These are phyloP conservation scores for Juglanconis sp. DNA, from an alignment of 2,329 filamentous ascomycete species.

Conservation along the genomic window DNA sequence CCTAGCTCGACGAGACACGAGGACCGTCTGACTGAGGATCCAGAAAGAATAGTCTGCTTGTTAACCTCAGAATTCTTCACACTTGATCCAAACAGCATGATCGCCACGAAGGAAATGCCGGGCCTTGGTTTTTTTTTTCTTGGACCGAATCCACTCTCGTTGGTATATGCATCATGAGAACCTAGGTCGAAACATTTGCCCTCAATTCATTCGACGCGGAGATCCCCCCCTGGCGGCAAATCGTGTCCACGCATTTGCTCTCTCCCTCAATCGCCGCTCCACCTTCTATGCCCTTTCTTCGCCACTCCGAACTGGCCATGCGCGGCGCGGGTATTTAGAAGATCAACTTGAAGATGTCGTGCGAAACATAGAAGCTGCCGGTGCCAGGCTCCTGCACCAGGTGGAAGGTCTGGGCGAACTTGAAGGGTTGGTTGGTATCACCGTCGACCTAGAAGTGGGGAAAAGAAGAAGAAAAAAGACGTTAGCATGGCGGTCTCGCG, in stretches of 20 bases:
- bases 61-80: not conserved
- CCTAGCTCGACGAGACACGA: too few species aligned
- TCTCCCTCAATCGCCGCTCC: not conserved
- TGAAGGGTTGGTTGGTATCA: conserved; percentile 66
- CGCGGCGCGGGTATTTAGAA: conserved; percentile 37
- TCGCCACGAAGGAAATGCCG: not conserved
- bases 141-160: not conserved
- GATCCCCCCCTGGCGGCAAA: not conserved
- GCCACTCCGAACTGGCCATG: not conserved
- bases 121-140: too few species aligned
- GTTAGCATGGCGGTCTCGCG: not conserved
- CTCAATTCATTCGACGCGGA: not conserved
- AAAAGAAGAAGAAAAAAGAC: not conserved
- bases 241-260: not conserved
- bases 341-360: conserved; percentile 71
- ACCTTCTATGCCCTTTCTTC: not conserved
- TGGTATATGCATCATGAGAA: not conserved
- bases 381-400: conserved; percentile 52
- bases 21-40: too few species aligned
- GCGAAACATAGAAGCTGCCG: conserved; percentile 67
- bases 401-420: conserved; percentile 70
- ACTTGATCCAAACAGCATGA: not conserved
- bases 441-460: conserved; percentile 58
- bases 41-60: not conserved
- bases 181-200: not conserved